Conservation (phyloP, 106 monocot species). For the Iris macrosiphon region DNA sequence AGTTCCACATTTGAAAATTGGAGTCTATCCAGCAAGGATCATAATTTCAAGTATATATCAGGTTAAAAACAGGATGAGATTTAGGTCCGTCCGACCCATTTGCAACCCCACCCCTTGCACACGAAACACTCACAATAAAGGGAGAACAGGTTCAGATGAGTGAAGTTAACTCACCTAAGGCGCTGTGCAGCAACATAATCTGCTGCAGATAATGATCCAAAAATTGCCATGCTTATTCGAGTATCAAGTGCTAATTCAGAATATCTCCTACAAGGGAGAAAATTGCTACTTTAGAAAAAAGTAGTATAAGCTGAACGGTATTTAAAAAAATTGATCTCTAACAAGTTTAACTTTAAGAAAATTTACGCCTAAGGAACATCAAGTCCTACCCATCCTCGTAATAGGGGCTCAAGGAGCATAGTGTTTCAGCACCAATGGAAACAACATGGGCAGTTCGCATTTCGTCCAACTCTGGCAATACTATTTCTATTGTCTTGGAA, state of each 20-base stretch:
- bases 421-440: constrained; percentile 85
- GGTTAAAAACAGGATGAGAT: too few relatives aligned
- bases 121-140: too few relatives aligned
- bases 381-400: constrained; percentile 54
- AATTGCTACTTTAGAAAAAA: neutral
- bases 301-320: neutral
- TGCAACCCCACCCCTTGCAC: too few relatives aligned
- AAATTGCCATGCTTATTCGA: constrained; percentile 67
- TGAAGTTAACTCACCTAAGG: constrained; percentile 43
- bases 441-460: constrained; percentile 78
- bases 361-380: constrained; percentile 4
- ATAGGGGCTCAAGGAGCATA: constrained; percentile 59
- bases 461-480: constrained; percentile 80
- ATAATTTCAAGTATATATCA: too few relatives aligned
- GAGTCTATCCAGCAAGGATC: too few relatives aligned
- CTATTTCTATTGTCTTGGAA: constrained; percentile 66
- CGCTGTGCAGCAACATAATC: constrained; percentile 94
- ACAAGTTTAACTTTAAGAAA: neutral
- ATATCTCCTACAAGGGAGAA: constrained; percentile 38
- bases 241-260: constrained; percentile 69
- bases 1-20: too few relatives aligned
- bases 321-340: too few relatives aligned
- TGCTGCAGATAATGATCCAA: constrained; percentile 60
- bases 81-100: too few relatives aligned
- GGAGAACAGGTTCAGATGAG: neutral